Conservation (phyloP, 1,284 basidiomycete genomes). For the Cutaneotrichosporon sp. region DNA sequence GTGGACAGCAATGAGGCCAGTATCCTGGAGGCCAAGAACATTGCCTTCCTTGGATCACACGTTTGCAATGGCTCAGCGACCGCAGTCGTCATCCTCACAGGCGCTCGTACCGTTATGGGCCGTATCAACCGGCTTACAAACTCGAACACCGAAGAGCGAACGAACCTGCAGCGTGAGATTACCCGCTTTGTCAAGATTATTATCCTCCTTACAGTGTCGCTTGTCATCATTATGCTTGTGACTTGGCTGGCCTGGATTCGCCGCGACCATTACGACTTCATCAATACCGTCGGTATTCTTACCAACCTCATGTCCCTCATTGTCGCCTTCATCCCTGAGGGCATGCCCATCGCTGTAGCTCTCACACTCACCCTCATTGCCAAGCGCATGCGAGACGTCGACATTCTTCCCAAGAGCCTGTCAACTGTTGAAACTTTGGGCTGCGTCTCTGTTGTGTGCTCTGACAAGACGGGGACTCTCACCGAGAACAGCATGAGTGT, state of each 20-base stretch:
- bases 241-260: constrained; percentile 56
- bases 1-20: constrained; percentile 56
- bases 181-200: constrained; percentile 51
- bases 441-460: constrained; percentile 55
- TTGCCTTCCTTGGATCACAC: constrained; percentile 61
- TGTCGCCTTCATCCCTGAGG: constrained; percentile 60
- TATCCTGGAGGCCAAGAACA: constrained; percentile 58
- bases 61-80: constrained; percentile 58
- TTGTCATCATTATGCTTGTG: constrained; percentile 53
- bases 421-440: constrained; percentile 61
- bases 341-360: constrained; percentile 53
- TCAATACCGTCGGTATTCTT: constrained; percentile 55
- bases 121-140: constrained; percentile 57
- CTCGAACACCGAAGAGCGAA: constrained; percentile 50
- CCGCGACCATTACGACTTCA: constrained; percentile 54
- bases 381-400: constrained; percentile 54
- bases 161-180: constrained; percentile 49
- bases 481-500: constrained; percentile 51
- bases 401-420: constrained; percentile 59
- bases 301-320: constrained; percentile 59
- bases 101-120: constrained; percentile 58
- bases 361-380: constrained; percentile 51
- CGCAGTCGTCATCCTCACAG: constrained; percentile 57
- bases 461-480: constrained; percentile 59
- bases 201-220: constrained; percentile 52